Conservation (phyloP, 345 rosid species). For the Hibiscus mutabilis region DNA sequence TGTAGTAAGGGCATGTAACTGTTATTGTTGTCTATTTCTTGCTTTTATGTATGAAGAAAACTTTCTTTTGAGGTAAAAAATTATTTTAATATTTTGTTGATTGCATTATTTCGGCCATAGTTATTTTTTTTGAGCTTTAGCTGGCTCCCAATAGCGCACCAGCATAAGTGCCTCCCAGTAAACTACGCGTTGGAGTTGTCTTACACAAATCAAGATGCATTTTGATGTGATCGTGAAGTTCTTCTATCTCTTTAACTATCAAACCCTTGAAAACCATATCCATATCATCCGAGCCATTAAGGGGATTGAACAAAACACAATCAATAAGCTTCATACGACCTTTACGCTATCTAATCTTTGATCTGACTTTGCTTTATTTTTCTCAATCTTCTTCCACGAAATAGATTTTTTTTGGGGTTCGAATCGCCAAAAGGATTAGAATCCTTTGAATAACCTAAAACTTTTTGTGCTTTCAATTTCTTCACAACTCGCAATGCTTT, state of each 20-base stretch:
- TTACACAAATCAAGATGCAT: too few relatives aligned
- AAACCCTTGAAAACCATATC: constrained; percentile 23
- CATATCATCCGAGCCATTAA: constrained; percentile 43
- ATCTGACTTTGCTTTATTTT: constrained; percentile 42
- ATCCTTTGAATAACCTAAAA: constrained; percentile 84
- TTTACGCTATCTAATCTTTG: constrained; percentile 45
- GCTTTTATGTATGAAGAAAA: too few relatives aligned
- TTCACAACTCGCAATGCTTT: constrained; percentile 72
- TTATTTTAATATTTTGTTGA: too few relatives aligned
- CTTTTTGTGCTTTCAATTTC: constrained; percentile 24
- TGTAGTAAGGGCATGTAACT: too few relatives aligned
- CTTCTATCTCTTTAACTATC: background rate
- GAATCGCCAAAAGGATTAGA: constrained; percentile 95
- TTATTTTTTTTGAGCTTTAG: background rate
- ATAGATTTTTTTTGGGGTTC: constrained; percentile 81
- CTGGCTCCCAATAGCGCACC: too few relatives aligned
- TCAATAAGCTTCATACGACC: constrained; percentile 85
- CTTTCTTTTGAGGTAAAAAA: too few relatives aligned
- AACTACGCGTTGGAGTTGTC: too few relatives aligned
- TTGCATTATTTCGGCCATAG: too few relatives aligned
- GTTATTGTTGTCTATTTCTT: too few relatives aligned
- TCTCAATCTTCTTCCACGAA: constrained; percentile 88
- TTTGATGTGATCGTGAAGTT: background rate
- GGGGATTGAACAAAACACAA: constrained; percentile 55
- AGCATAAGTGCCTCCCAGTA: too few relatives aligned